These are phyloP conservation scores for Annulohypoxylon maeteangense DNA, from an alignment of 495 filamentous ascomycete genomes.

Conservation along the genomic window DNA sequence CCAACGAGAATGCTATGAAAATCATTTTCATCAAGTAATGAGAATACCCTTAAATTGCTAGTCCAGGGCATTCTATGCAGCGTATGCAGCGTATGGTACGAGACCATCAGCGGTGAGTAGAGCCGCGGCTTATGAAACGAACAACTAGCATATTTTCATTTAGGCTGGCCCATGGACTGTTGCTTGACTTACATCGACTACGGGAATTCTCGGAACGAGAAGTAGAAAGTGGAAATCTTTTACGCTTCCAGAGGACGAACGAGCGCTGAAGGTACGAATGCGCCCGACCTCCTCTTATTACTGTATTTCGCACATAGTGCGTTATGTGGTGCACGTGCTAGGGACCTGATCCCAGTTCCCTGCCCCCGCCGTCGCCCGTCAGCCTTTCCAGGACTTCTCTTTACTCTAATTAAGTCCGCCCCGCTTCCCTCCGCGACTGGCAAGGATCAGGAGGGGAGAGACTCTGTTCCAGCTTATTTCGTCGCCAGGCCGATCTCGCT, in stretches of 20 bases:
- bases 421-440: constrained; percentile 37
- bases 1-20: constrained; percentile 13
- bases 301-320: constrained; percentile 21
- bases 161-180: constrained; percentile 9
- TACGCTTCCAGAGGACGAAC: constrained; percentile 18
- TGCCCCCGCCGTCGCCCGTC: constrained; percentile 26
- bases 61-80: constrained; percentile 16
- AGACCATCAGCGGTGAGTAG: constrained; percentile 28
- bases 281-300: constrained; percentile 9
- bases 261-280: constrained; percentile 9
- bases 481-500: constrained; percentile 31
- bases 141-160: constrained; percentile 23
- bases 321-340: constrained; percentile 36
- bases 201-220: constrained; percentile 38
- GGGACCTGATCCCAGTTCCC: constrained; percentile 8
- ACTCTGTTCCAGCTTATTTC: constrained; percentile 12
- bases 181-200: constrained; percentile 24
- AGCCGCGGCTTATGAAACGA: constrained; percentile 28
- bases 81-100: constrained; percentile 15
- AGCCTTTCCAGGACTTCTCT: constrained; percentile 26
- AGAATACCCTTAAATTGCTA: constrained; percentile 35
- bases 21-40: constrained; percentile 44
- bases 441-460: constrained; percentile 32
- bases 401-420: constrained; percentile 36
- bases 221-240: constrained; percentile 35